These are phyloP conservation scores for Chloromonas sp. DNA, from an alignment of 163 green algal genomes.

Conservation along the genomic window DNA sequence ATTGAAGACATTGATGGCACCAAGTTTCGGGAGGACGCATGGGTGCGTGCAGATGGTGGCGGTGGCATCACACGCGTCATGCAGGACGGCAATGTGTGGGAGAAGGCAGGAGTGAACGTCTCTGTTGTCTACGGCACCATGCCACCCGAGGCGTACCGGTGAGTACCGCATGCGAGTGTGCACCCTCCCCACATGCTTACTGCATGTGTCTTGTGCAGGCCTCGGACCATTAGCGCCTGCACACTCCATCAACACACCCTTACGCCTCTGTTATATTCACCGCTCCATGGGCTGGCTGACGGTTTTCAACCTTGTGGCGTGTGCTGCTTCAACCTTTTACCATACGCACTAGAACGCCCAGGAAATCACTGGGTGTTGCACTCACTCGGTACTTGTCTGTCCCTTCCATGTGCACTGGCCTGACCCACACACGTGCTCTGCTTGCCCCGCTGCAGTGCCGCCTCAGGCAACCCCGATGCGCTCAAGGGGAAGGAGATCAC, in stretches of 20 bases:
- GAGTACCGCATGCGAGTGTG: background rate
- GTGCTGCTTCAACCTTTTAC: too few relatives aligned
- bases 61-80: slow-evolving; percentile 95
- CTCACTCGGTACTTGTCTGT: background rate
- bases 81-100: slow-evolving; percentile 91
- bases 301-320: too few relatives aligned
- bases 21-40: slow-evolving; percentile 91
- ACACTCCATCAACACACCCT: too few relatives aligned
- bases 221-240: too few relatives aligned
- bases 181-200: too few relatives aligned
- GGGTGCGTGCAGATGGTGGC: slow-evolving; percentile 82
- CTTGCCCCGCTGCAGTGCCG: slow-evolving; percentile 20
- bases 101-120: slow-evolving; percentile 99
- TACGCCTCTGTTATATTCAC: too few relatives aligned
- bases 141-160: slow-evolving; percentile 92
- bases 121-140: slow-evolving; percentile 98
- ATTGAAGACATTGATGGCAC: slow-evolving; percentile 86
- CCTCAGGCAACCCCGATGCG: slow-evolving; percentile 21
- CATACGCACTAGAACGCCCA: too few relatives aligned
- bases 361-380: too few relatives aligned
- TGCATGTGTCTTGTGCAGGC: too few relatives aligned
- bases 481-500: slow-evolving; percentile 19
- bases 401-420: background rate
- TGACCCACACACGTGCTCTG: too few relatives aligned
- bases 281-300: too few relatives aligned